A percentile compares a stretch with the other conserved stretches of the same genome.
phyloP scores from a whole-genome alignment of 1,284 basidiomycete species.

The Cutaneotrichosporon cavernicola region DNA sequence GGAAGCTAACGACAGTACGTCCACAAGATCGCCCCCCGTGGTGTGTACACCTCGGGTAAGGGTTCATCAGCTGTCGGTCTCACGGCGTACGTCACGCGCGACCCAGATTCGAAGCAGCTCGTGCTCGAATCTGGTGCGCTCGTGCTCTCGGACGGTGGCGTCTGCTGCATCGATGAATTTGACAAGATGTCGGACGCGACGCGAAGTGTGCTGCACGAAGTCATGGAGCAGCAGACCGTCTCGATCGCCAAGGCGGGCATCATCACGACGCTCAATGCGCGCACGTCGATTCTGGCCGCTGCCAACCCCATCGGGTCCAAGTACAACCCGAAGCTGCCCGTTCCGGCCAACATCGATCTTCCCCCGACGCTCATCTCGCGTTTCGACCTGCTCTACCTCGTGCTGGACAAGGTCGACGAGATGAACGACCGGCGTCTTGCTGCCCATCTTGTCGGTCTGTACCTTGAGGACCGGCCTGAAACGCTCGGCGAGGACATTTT shows the following conservation, averaged over 20 bases:
- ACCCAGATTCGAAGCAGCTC: slow-evolving; percentile 96
- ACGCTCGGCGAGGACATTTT: slow-evolving; percentile 71
- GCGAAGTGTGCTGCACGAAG: slow-evolving; percentile 94
- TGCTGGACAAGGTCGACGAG: slow-evolving; percentile 93
- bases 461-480: slow-evolving; percentile 84
- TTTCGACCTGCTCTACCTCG: slow-evolving; percentile 96
- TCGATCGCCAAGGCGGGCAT: slow-evolving; percentile 99
- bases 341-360: slow-evolving; percentile 81
- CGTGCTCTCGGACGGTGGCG: slow-evolving; percentile 93
- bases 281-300: slow-evolving; percentile 94
- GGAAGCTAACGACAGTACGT: slow-evolving; percentile 68
- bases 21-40: slow-evolving; percentile 95
- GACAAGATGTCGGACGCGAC: slow-evolving; percentile 99
- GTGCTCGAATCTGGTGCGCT: slow-evolving; percentile 94
- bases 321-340: slow-evolving; percentile 85
- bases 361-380: slow-evolving; percentile 97
- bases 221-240: slow-evolving; percentile 99
- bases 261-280: slow-evolving; percentile 95
- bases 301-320: slow-evolving; percentile 96
- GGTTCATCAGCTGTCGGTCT: slow-evolving; percentile 97
- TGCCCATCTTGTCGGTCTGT: slow-evolving; percentile 87
- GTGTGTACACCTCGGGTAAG: slow-evolving; percentile 95
- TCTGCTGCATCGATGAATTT: slow-evolving; percentile 99
- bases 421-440: slow-evolving; percentile 82
- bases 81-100: slow-evolving; percentile 95